A percentile compares a stretch with the other conserved stretches of the same genome.
Evolutionary conservation across 2,329 filamentous ascomycete genomes (phyloP).

Genomic region (Elsinoe necatrix): DNA sequence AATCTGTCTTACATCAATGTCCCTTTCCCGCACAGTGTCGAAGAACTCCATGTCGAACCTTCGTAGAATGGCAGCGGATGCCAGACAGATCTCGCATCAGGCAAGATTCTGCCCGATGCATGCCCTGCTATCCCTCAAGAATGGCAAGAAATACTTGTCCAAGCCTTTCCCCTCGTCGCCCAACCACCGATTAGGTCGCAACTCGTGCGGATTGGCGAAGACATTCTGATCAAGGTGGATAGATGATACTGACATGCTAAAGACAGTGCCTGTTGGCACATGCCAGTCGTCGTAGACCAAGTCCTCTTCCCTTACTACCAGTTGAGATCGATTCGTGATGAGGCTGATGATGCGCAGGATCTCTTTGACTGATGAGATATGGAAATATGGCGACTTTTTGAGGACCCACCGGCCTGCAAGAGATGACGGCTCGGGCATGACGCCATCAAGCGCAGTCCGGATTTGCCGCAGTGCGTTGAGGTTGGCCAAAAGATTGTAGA

Average conservation of each 20-base stretch:
- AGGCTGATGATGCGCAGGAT: conserved; percentile 34
- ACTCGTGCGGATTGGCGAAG: conserved; percentile 29
- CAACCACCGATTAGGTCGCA: conserved; percentile 33
- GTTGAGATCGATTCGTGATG: not conserved
- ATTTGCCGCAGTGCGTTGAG: not conserved
- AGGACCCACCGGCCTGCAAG: not conserved
- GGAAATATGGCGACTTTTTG: conserved; percentile 43
- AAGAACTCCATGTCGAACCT: conserved; percentile 28
- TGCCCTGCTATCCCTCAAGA: conserved; percentile 29
- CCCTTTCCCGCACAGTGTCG: conserved; percentile 19
- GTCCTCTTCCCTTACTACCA: conserved; percentile 15
- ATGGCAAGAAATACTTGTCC: conserved; percentile 28
- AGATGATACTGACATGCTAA: conserved; percentile 26
- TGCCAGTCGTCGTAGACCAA: conserved; percentile 16
- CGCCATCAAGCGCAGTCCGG: conserved; percentile 24
- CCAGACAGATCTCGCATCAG: conserved; percentile 29
- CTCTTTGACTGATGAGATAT: conserved; percentile 51
- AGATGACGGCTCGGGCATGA: conserved; percentile 35
- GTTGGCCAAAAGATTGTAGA: conserved; percentile 9
- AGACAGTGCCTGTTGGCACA: conserved; percentile 22
- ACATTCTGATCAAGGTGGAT: conserved; percentile 24
- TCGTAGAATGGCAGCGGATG: conserved; percentile 25
- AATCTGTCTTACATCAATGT: conserved; percentile 18
- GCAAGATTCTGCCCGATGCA: conserved; percentile 30
- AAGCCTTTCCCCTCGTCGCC: conserved; percentile 16